phyloP scores from a whole-genome alignment of 2,329 filamentous ascomycete genomes.

The Dactylellina haptotyla region DNA sequence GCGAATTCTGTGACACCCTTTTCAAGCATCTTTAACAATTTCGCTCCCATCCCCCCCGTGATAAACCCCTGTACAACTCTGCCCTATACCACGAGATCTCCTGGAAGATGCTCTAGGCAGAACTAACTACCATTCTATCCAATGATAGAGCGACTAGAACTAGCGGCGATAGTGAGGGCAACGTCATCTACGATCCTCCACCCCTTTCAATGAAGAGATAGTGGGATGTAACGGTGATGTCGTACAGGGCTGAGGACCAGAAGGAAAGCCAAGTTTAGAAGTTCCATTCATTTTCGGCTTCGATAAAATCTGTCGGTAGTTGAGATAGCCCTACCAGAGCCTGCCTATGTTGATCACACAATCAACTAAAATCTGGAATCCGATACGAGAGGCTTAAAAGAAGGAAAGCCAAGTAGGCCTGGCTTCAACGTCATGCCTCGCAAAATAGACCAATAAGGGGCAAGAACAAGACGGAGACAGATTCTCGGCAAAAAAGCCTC shows the following conservation, averaged over 20 bases:
- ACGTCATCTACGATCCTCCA: constrained; percentile 43
- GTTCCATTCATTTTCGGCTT: not conserved
- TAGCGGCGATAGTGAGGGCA: not conserved
- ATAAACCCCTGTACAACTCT: not conserved
- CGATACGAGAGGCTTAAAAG: constrained; percentile 43
- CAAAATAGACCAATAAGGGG: not conserved
- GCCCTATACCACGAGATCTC: not conserved
- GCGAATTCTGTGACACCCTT: constrained; percentile 29
- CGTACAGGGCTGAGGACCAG: constrained; percentile 37
- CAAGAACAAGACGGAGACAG: not conserved
- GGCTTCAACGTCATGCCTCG: no score
- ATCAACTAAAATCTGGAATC: constrained; percentile 36
- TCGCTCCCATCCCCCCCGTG: not conserved
- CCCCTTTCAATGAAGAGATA: not conserved
- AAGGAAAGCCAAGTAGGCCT: not conserved
- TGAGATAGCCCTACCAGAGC: constrained; percentile 9
- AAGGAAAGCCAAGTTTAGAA: constrained; percentile 13
- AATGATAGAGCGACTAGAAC: not conserved
- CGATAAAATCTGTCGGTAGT: constrained; percentile 37
- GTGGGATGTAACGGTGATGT: constrained; percentile 42
- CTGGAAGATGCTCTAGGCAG: constrained; percentile 18
- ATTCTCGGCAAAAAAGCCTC: constrained; percentile 29
- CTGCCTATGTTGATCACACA: constrained; percentile 12
- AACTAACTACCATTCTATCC: constrained; percentile 16
- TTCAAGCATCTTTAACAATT: not conserved